A percentile compares a stretch with the other conserved stretches of the same genome.
Conservation (phyloP, 208 protist genomes). For the Trypanosoma theileri region DNA sequence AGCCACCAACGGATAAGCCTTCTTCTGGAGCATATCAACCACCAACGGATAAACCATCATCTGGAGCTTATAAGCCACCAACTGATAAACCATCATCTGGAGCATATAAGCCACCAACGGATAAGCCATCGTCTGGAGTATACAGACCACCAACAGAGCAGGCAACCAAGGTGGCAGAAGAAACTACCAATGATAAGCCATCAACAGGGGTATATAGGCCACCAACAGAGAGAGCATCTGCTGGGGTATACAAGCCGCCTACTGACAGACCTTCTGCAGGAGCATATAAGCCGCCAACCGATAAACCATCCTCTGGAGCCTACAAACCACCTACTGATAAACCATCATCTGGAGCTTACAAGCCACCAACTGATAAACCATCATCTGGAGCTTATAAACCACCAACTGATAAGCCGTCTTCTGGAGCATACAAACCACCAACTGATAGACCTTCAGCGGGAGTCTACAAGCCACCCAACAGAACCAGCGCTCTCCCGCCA, state of each 20-base stretch:
- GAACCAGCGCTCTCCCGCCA: constrained; percentile 14
- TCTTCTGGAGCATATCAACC: constrained; percentile 31
- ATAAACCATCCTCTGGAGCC: constrained; percentile 18
- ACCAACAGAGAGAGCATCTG: constrained; percentile 23
- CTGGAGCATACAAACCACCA: constrained; percentile 53
- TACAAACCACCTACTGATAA: constrained; percentile 27
- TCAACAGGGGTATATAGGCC: constrained; percentile 26
- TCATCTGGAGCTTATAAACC: constrained; percentile 38
- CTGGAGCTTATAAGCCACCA: constrained; percentile 40
- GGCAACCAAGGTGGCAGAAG: constrained; percentile 15
- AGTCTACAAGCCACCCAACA: constrained; percentile 21
- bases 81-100: constrained; percentile 16
- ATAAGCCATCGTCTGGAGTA: constrained; percentile 24
- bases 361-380: constrained; percentile 28
- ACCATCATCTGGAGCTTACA: constrained; percentile 26
- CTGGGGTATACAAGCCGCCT: constrained; percentile 29
- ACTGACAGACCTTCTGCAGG: constrained; percentile 24
- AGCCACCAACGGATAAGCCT: constrained; percentile 16
- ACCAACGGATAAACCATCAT: constrained; percentile 14
- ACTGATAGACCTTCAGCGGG: constrained; percentile 40
- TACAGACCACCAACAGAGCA: constrained; percentile 30
- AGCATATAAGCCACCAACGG: constrained; percentile 28
- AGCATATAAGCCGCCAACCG: constrained; percentile 28
- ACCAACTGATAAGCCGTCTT: constrained; percentile 36
- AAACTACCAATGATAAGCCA: constrained; percentile 24